A percentile compares a stretch with the other conserved stretches of the same genome.
Evolutionary conservation across 441 rosid species (phyloP).

Genomic region (Macaranga tanarius): DNA sequence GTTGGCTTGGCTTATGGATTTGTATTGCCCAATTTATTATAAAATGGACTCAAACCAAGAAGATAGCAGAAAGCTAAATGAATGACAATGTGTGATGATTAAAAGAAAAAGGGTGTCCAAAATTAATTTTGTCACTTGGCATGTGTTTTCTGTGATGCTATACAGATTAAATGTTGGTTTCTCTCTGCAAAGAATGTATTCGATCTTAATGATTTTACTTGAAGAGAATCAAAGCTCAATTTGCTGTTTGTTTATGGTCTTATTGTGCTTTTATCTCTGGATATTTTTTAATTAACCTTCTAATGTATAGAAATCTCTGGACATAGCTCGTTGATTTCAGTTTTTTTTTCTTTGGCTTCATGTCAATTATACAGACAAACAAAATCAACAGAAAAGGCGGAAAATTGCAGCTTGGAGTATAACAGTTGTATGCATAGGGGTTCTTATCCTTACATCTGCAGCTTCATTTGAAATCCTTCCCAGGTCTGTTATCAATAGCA

Average conservation of each 20-base stretch:
- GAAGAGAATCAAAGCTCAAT: not conserved
- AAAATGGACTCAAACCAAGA: not conserved
- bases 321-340: not conserved
- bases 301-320: not conserved
- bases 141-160: not conserved
- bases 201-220: not conserved
- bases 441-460: slow-evolving; percentile 52
- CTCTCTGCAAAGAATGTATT: not conserved
- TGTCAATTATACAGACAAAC: slow-evolving; percentile 35
- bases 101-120: not conserved
- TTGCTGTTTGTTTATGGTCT: not conserved
- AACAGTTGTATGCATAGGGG: slow-evolving; percentile 51
- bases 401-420: slow-evolving; percentile 68
- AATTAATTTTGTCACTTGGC: not conserved
- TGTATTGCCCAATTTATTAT: not conserved
- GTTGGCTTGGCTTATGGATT: not conserved
- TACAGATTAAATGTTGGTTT: not conserved
- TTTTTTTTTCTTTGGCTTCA: not conserved
- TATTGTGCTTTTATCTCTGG: not conserved
- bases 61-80: not conserved
- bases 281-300: not conserved
- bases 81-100: not conserved
- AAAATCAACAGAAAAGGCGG: slow-evolving; percentile 44
- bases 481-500: slow-evolving; percentile 39
- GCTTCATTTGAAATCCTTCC: slow-evolving; percentile 57